A percentile compares a stretch with the other conserved stretches of the same genome.
These are phyloP conservation scores for Colletotrichum sp. DNA, from an alignment of 2,329 filamentous ascomycete species.

Conservation along the genomic window DNA sequence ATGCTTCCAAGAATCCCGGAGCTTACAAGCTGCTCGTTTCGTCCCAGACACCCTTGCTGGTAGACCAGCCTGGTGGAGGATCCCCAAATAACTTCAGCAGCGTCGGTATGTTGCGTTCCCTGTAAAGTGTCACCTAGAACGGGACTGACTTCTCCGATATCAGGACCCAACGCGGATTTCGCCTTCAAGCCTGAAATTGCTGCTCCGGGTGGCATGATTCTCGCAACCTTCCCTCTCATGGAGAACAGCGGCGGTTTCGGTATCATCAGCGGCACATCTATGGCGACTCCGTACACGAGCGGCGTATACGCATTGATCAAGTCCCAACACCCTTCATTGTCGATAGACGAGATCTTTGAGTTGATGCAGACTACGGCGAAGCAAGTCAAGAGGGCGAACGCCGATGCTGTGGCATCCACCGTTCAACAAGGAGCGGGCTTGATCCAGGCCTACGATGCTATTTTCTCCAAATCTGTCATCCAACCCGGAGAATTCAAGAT, in stretches of 20 bases:
- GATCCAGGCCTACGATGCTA: conserved; percentile 5
- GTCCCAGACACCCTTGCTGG: not conserved
- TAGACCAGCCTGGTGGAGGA: conserved; percentile 5
- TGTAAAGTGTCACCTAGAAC: not conserved
- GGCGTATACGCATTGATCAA: conserved; percentile 39
- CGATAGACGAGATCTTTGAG: conserved; percentile 29
- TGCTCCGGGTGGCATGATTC: conserved; percentile 37
- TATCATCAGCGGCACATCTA: conserved; percentile 39
- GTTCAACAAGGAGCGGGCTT: conserved; percentile 18
- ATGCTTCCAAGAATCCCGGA: not conserved
- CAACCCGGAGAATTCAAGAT: conserved; percentile 68
- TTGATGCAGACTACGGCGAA: conserved; percentile 33
- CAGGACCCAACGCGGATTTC: conserved; percentile 18
- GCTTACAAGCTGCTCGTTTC: not conserved
- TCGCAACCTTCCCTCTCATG: conserved; percentile 37
- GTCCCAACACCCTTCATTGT: conserved; percentile 30
- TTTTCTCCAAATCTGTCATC: conserved; percentile 26
- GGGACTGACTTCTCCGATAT: not conserved
- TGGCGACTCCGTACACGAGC: conserved; percentile 38
- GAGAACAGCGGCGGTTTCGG: conserved; percentile 29
- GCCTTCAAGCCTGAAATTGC: conserved; percentile 34
- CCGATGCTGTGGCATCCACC: not conserved
- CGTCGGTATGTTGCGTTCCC: not conserved
- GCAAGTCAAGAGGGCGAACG: conserved; percentile 25
- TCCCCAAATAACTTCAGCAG: conserved; percentile 17